Conservation (phyloP, 2,329 filamentous ascomycete species). For the Hypoxylon sp. region DNA sequence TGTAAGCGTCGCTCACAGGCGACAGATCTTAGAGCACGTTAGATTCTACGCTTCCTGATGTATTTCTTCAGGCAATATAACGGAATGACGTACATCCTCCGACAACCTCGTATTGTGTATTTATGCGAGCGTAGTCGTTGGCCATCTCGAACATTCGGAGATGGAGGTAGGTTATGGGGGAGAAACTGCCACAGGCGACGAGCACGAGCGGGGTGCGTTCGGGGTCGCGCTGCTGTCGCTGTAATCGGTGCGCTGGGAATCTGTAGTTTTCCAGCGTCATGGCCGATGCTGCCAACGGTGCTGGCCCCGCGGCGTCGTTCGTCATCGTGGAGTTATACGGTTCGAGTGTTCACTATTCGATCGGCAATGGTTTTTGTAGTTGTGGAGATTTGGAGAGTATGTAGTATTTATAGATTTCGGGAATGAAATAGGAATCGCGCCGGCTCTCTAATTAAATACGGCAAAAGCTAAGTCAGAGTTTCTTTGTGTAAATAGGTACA, state of each 20-base stretch:
- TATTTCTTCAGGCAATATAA: neutral
- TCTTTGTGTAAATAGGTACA: constrained; percentile 18
- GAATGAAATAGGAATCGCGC: neutral
- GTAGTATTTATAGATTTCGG: neutral
- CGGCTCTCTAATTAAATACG: constrained; percentile 5
- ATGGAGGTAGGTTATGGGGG: constrained; percentile 81
- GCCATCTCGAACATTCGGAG: constrained; percentile 92
- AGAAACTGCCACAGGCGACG: constrained; percentile 80
- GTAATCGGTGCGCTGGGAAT: constrained; percentile 74
- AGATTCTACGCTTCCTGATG: constrained; percentile 1
- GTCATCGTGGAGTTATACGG: constrained; percentile 34
- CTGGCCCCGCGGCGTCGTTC: constrained; percentile 36
- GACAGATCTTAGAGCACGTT: constrained; percentile 67
- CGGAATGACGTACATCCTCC: constrained; percentile 71
- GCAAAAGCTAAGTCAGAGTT: constrained; percentile 4
- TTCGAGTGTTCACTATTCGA: constrained; percentile 10
- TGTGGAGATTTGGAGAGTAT: neutral
- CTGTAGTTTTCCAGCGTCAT: constrained; percentile 63
- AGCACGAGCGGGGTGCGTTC: constrained; percentile 75
- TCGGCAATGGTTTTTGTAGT: neutral
- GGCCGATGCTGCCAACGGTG: constrained; percentile 44
- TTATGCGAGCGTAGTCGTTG: constrained; percentile 82
- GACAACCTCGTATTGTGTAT: constrained; percentile 84
- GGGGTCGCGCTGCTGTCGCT: constrained; percentile 68
- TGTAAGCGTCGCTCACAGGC: constrained; percentile 77